These are phyloP conservation scores for Holtermannia corniformis DNA, from an alignment of 768 basidiomycete species.

Conservation along the genomic window DNA sequence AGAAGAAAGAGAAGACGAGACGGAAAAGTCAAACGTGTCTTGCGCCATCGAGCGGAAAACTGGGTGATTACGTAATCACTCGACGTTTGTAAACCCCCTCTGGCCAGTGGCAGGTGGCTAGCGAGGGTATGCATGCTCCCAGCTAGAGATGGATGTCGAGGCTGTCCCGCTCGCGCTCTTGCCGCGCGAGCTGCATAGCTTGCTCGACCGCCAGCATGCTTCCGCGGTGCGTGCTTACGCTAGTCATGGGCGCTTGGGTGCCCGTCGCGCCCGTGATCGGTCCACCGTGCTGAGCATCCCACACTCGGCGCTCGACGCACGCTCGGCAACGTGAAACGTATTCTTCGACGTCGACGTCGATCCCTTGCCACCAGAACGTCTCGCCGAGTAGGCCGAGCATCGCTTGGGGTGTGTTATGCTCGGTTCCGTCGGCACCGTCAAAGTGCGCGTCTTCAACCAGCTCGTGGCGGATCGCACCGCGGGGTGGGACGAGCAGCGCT, in stretches of 20 bases:
- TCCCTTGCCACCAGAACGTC: constrained; percentile 33
- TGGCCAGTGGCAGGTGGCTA: too few relatives aligned
- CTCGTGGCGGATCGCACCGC: constrained; percentile 22
- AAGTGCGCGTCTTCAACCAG: constrained; percentile 27
- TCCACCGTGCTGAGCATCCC: not conserved
- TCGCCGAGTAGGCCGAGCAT: constrained; percentile 13
- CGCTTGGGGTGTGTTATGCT: constrained; percentile 10
- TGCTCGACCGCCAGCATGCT: too few relatives aligned
- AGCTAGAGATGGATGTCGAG: too few relatives aligned
- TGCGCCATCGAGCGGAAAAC: too few relatives aligned
- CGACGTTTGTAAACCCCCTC: too few relatives aligned
- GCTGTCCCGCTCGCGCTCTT: too few relatives aligned
- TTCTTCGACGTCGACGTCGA: constrained; percentile 19
- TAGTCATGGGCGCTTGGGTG: too few relatives aligned
- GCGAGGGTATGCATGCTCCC: too few relatives aligned
- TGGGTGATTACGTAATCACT: too few relatives aligned
- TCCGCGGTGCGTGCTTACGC: too few relatives aligned
- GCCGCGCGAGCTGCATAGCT: too few relatives aligned
- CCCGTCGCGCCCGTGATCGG: too few relatives aligned
- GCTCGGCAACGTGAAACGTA: constrained; percentile 13
- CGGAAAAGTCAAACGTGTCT: constrained; percentile 2
- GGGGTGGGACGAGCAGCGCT: constrained; percentile 27
- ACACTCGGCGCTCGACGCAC: constrained; percentile 3
- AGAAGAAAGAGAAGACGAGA: constrained; percentile 12
- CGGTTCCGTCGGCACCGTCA: constrained; percentile 1